phyloP scores from a whole-genome alignment of 2,329 filamentous ascomycete genomes.

The Fusarium subtropicale region DNA sequence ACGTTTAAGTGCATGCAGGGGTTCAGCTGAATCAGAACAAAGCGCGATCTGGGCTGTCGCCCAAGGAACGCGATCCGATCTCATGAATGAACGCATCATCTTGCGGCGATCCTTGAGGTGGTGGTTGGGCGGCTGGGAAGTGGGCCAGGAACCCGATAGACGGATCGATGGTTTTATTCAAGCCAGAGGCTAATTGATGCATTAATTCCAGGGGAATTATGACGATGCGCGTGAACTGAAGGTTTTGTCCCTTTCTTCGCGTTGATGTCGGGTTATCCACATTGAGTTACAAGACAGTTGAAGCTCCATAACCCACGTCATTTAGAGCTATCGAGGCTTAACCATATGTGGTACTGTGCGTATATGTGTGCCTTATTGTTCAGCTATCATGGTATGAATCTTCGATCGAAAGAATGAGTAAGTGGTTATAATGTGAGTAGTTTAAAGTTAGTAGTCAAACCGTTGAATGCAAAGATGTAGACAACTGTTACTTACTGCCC shows the following conservation, averaged over 20 bases:
- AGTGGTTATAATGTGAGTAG: no score
- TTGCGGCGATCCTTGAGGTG: conserved; percentile 5
- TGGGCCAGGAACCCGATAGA: conserved; percentile 22
- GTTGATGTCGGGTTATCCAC: not conserved
- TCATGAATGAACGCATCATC: conserved; percentile 37
- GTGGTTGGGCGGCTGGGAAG: conserved; percentile 11
- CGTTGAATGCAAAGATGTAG: not conserved
- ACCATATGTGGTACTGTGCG: not conserved
- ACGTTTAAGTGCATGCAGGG: conserved; percentile 28
- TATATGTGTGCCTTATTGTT: not conserved
- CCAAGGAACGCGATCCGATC: conserved; percentile 34
- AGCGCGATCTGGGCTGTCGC: conserved; percentile 15
- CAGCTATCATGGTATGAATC: not conserved
- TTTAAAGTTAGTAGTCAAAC: not conserved
- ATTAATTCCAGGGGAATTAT: not conserved
- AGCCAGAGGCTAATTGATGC: not conserved
- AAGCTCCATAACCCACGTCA: not conserved
- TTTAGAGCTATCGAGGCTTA: not conserved
- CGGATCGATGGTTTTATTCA: not conserved
- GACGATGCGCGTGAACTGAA: not conserved
- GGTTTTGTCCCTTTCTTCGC: not conserved
- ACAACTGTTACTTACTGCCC: not conserved
- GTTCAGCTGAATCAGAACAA: conserved; percentile 17
- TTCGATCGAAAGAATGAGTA: not conserved
- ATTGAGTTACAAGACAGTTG: not conserved